phyloP scores from a whole-genome alignment of 352 stramenopile species.

The Phytopythium mirpurense region DNA sequence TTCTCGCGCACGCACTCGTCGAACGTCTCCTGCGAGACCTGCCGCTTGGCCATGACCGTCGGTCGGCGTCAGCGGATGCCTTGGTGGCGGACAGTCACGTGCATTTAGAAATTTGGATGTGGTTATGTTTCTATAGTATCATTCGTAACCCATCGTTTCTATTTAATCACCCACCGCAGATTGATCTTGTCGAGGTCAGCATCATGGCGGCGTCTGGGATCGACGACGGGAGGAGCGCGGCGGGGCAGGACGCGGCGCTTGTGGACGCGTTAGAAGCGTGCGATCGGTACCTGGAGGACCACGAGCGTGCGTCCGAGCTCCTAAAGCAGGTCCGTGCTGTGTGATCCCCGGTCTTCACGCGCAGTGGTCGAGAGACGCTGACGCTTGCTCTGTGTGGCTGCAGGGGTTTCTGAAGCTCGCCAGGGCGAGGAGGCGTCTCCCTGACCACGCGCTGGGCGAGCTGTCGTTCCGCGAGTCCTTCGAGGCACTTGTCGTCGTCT shows the following conservation, averaged over 20 bases:
- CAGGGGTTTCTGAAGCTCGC: slow-evolving; percentile 72
- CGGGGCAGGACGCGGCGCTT: slow-evolving; percentile 28
- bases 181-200: neutral
- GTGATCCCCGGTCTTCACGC: neutral
- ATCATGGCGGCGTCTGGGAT: neutral
- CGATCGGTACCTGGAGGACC: slow-evolving; percentile 47
- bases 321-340: slow-evolving; percentile 43
- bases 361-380: neutral
- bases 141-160: slow-evolving; percentile 7
- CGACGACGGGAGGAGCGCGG: neutral
- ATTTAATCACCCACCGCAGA: too few species aligned
- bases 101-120: slow-evolving; percentile 1
- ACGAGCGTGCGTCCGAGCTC: slow-evolving; percentile 35
- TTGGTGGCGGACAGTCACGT: neutral
- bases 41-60: slow-evolving; percentile 25
- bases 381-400: neutral
- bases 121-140: too few species aligned
- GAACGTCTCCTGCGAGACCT: slow-evolving; percentile 89
- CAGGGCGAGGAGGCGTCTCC: slow-evolving; percentile 44
- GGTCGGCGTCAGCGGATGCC: neutral
- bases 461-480: slow-evolving; percentile 60
- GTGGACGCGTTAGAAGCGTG: slow-evolving; percentile 33
- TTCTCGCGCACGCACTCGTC: slow-evolving; percentile 89
- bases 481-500: slow-evolving; percentile 27
- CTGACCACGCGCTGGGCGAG: slow-evolving; percentile 44